Evolutionary conservation across 2,329 filamentous ascomycete species (phyloP).

Genomic region (Xylaria sp.): DNA sequence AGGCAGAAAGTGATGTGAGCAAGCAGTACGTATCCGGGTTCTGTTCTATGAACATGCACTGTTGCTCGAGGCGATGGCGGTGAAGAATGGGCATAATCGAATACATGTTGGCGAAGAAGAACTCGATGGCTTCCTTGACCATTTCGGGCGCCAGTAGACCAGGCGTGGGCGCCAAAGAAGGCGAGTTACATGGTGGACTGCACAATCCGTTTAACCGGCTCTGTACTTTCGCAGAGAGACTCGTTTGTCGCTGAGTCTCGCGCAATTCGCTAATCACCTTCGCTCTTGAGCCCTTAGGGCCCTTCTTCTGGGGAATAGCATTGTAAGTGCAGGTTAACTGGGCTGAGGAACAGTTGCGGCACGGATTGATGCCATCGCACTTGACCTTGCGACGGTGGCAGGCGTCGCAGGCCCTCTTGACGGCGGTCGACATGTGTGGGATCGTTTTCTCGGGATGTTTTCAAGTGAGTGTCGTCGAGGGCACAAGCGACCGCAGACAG

Average conservation of each 20-base stretch:
- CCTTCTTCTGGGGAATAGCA: slow-evolving; percentile 80
- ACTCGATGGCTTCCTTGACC: slow-evolving; percentile 73
- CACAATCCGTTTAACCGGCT: slow-evolving; percentile 68
- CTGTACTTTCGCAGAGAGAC: slow-evolving; percentile 70
- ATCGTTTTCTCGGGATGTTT: neutral
- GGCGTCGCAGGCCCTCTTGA: slow-evolving; percentile 73
- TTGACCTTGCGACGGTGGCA: slow-evolving; percentile 81
- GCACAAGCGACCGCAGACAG: neutral
- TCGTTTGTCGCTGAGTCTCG: slow-evolving; percentile 74
- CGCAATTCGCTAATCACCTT: slow-evolving; percentile 81
- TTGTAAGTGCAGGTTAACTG: slow-evolving; percentile 78
- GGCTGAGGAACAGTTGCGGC: slow-evolving; percentile 75
- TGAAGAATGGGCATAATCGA: slow-evolving; percentile 71
- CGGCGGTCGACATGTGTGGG: slow-evolving; percentile 52
- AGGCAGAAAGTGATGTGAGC: slow-evolving; percentile 72
- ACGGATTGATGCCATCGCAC: slow-evolving; percentile 77
- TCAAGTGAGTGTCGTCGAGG: slow-evolving; percentile 5
- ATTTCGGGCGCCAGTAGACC: slow-evolving; percentile 71
- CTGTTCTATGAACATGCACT: slow-evolving; percentile 70
- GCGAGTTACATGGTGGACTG: slow-evolving; percentile 58
- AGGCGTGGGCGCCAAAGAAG: slow-evolving; percentile 64
- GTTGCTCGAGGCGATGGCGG: slow-evolving; percentile 67
- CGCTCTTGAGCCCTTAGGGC: slow-evolving; percentile 77
- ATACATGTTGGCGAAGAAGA: slow-evolving; percentile 76
- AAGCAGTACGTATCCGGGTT: slow-evolving; percentile 73